phyloP scores from a whole-genome alignment of 176 grass and related monocot genomes.

The Secale cereale region DNA sequence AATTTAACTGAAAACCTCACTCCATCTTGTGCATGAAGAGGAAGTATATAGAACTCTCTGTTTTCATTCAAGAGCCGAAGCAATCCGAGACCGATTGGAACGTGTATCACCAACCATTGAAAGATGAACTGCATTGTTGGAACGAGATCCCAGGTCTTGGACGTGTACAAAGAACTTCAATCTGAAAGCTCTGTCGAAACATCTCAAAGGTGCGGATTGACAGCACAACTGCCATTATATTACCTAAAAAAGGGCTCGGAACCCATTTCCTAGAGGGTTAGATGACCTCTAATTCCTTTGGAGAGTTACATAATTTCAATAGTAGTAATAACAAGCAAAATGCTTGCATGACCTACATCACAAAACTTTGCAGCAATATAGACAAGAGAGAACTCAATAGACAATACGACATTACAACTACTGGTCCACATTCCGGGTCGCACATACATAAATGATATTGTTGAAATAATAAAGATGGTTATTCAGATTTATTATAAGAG shows the following conservation, averaged over 20 bases:
- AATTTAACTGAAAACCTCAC: too few species aligned
- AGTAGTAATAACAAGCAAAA: not conserved
- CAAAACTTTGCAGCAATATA: not conserved
- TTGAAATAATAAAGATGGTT: slow-evolving; percentile 16
- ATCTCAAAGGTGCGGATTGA: too few species aligned
- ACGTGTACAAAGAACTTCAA: too few species aligned
- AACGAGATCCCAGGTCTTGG: too few species aligned
- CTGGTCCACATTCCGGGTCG: not conserved
- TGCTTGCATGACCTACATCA: not conserved
- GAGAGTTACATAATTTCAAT: not conserved
- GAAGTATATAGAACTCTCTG: too few species aligned
- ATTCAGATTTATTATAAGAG: slow-evolving; percentile 8
- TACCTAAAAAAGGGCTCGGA: not conserved
- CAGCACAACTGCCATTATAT: too few species aligned
- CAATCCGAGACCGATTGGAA: too few species aligned
- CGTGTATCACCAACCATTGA: too few species aligned
- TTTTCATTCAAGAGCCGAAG: too few species aligned
- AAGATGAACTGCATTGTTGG: too few species aligned
- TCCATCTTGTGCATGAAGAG: too few species aligned
- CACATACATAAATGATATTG: not conserved
- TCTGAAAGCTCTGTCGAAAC: too few species aligned
- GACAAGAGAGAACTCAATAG: not conserved
- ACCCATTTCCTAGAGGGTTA: not conserved
- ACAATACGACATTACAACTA: not conserved
- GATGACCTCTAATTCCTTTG: not conserved